These are phyloP conservation scores for Diaporthe ilicicola DNA, from an alignment of 2,329 filamentous ascomycete genomes.

Conservation along the genomic window DNA sequence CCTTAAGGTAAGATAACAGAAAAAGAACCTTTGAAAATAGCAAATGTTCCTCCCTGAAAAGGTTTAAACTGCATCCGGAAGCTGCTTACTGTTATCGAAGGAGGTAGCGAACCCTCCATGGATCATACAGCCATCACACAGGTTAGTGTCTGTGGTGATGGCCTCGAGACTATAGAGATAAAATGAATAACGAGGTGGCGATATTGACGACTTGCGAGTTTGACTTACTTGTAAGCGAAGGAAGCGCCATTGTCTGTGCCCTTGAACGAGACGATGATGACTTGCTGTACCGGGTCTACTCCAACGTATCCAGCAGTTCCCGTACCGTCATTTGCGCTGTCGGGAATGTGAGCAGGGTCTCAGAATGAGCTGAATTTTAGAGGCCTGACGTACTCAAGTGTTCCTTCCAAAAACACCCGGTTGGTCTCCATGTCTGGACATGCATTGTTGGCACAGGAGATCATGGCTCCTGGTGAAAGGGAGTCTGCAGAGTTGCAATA, in stretches of 20 bases:
- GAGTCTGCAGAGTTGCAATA: conserved; percentile 38
- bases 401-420: conserved; percentile 16
- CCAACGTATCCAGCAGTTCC: conserved; percentile 37
- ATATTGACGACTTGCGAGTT: conserved; percentile 48
- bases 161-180: not conserved
- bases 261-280: conserved; percentile 36
- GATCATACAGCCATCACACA: conserved; percentile 41
- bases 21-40: too few species aligned
- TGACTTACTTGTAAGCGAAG: conserved; percentile 32
- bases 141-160: conserved; percentile 23
- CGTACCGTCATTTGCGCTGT: conserved; percentile 33
- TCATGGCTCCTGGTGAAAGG: conserved; percentile 16
- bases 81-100: conserved; percentile 36
- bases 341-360: conserved; percentile 22
- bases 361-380: not conserved
- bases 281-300: conserved; percentile 34
- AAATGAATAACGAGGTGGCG: conserved; percentile 37
- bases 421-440: conserved; percentile 35
- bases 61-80: too few species aligned
- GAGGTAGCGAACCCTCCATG: conserved; percentile 39
- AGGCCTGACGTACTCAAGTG: not conserved
- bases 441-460: conserved; percentile 34
- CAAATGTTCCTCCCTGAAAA: too few species aligned
- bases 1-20: too few species aligned
- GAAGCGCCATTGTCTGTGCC: conserved; percentile 26